Percentiles rank a stretch among this genome's conserved stretches.
These are phyloP conservation scores for Debaryomyces nepalensis DNA, from an alignment of 1,139 yeast species.

Conservation along the genomic window DNA sequence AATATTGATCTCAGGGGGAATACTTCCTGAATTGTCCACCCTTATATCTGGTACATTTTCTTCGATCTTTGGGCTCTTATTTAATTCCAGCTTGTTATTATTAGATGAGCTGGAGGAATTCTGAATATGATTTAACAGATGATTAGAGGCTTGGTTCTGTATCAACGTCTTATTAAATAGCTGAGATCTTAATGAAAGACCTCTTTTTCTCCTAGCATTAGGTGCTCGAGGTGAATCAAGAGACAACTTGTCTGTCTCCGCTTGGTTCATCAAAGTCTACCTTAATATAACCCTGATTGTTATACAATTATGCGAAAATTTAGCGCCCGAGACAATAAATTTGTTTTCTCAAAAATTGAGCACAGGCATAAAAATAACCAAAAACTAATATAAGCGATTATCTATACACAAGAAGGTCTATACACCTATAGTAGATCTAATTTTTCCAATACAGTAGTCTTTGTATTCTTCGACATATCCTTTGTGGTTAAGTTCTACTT, in stretches of 20 bases:
- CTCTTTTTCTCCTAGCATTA: constrained; percentile 59
- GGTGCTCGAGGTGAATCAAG: constrained; percentile 25
- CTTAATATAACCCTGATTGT: not conserved
- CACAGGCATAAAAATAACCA: constrained; percentile 6
- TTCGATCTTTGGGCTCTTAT: not conserved
- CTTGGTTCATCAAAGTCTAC: constrained; percentile 13
- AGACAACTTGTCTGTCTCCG: constrained; percentile 10
- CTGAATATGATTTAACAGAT: not conserved
- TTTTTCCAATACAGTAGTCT: constrained; percentile 28
- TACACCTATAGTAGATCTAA: constrained; percentile 19
- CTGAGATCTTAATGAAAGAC: constrained; percentile 75
- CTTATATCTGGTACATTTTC: not conserved
- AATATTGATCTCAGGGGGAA: constrained; percentile 12
- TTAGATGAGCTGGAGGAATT: not conserved
- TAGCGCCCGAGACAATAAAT: not conserved
- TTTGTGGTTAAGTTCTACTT: constrained; percentile 34
- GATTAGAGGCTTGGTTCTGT: constrained; percentile 2
- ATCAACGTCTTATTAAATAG: constrained; percentile 56
- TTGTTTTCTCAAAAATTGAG: constrained; percentile 5
- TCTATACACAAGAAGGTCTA: constrained; percentile 7
- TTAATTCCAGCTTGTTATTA: not conserved
- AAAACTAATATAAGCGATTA: not conserved
- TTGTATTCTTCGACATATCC: constrained; percentile 34
- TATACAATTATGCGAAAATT: not conserved
- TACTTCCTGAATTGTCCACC: not conserved